Evolutionary conservation across 2,329 filamentous ascomycete genomes (phyloP).

Genomic region (Aspergillus texensis): DNA sequence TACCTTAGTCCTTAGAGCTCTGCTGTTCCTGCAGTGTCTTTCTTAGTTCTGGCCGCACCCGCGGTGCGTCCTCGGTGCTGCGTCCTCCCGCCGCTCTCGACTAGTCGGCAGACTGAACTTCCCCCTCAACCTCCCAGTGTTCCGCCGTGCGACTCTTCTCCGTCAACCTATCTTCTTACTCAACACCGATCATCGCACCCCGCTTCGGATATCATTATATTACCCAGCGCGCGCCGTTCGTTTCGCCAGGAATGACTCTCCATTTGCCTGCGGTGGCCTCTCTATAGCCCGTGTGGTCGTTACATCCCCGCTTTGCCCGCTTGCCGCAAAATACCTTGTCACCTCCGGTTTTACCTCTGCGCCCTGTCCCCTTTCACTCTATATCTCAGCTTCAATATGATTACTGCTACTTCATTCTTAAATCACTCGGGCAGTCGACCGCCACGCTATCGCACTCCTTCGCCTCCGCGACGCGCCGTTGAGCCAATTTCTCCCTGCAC

Average conservation of each 20-base stretch:
- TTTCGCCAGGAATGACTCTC: constrained; percentile 45
- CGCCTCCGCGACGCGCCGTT: constrained; percentile 50
- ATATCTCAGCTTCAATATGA: constrained; percentile 32
- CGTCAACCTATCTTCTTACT: constrained; percentile 27
- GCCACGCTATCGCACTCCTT: constrained; percentile 49
- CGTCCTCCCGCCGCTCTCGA: constrained; percentile 23
- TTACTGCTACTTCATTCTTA: constrained; percentile 43
- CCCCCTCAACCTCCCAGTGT: constrained; percentile 25
- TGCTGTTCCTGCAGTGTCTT: not conserved
- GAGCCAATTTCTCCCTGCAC: constrained; percentile 48
- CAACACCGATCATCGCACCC: constrained; percentile 23
- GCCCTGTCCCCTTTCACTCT: constrained; percentile 13
- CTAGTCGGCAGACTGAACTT: constrained; percentile 25
- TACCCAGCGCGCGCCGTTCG: constrained; percentile 28
- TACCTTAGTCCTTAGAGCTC: constrained; percentile 1
- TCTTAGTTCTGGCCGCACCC: constrained; percentile 15
- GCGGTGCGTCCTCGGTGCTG: constrained; percentile 23
- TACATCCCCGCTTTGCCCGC: constrained; percentile 45
- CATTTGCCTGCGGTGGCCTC: constrained; percentile 39
- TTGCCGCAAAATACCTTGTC: constrained; percentile 36
- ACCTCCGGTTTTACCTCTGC: constrained; percentile 22
- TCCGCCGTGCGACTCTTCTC: constrained; percentile 27
- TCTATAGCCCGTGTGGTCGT: constrained; percentile 46
- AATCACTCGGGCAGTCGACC: constrained; percentile 40
- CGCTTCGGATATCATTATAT: constrained; percentile 23